A percentile compares a stretch with the other conserved stretches of the same genome.
These are phyloP conservation scores for Malassezia slooffiae DNA, from an alignment of 1,284 basidiomycete species.

Conservation along the genomic window DNA sequence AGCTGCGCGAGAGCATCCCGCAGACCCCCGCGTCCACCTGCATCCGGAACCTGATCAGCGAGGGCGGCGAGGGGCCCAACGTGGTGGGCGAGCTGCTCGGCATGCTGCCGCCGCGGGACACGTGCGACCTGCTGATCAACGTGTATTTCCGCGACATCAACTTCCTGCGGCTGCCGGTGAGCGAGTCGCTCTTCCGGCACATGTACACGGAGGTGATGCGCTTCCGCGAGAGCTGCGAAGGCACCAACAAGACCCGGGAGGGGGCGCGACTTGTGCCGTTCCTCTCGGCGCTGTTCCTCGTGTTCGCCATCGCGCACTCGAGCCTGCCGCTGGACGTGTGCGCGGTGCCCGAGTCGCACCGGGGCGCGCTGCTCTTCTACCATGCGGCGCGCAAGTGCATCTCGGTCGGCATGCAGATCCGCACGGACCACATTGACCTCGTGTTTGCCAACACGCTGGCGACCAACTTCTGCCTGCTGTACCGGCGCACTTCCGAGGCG, in stretches of 20 bases:
- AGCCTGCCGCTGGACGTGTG: constrained; percentile 63
- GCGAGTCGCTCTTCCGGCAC: constrained; percentile 69
- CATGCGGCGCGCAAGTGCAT: constrained; percentile 56
- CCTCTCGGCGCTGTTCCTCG: constrained; percentile 77
- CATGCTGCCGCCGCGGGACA: constrained; percentile 25
- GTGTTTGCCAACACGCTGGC: constrained; percentile 37
- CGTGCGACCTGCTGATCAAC: constrained; percentile 30
- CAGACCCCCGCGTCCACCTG: constrained; percentile 36
- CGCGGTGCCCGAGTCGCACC: constrained; percentile 27
- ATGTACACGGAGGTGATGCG: constrained; percentile 69
- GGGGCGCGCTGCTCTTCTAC: constrained; percentile 28
- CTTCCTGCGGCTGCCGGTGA: constrained; percentile 85
- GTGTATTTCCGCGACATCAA: constrained; percentile 56
- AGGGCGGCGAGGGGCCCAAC: constrained; percentile 36
- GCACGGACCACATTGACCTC: constrained; percentile 41
- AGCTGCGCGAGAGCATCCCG: constrained; percentile 36
- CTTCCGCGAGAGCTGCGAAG: constrained; percentile 32
- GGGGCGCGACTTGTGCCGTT: constrained; percentile 68
- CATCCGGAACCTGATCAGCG: constrained; percentile 35
- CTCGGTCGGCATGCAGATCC: constrained; percentile 32
- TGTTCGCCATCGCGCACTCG: constrained; percentile 77
- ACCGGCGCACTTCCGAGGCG: constrained; percentile 77
- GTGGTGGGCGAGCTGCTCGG: constrained; percentile 34
- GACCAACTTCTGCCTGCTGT: constrained; percentile 82
- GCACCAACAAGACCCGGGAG: constrained; percentile 49